These are phyloP conservation scores for Rachicladosporium sp. DNA, from an alignment of 2,329 filamentous ascomycete genomes.

Conservation along the genomic window DNA sequence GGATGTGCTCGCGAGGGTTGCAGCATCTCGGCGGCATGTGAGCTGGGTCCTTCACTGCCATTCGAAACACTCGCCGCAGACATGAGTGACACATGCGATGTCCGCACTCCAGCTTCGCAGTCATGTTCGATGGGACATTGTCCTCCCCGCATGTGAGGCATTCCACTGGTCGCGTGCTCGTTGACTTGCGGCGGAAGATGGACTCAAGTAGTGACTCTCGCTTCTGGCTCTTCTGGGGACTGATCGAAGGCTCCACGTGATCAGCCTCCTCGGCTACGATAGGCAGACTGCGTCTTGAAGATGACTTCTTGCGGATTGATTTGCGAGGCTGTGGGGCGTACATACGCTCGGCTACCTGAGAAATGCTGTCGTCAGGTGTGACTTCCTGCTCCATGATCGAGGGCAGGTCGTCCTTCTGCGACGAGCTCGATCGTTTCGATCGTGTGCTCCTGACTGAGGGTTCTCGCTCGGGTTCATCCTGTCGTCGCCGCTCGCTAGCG, in stretches of 20 bases:
- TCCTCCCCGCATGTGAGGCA: conserved; percentile 56
- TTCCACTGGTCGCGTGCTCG: conserved; percentile 31
- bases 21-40: conserved; percentile 84
- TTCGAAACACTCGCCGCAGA: conserved; percentile 59
- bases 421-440: conserved; percentile 2
- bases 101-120: conserved; percentile 61
- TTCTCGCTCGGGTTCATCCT: conserved; percentile 4
- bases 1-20: conserved; percentile 53
- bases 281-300: too few species aligned
- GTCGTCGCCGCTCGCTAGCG: not conserved
- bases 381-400: conserved; percentile 10
- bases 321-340: conserved; percentile 2
- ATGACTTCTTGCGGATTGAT: conserved; percentile 1
- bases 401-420: conserved; percentile 4
- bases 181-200: conserved; percentile 3
- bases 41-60: conserved; percentile 63
- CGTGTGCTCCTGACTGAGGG: conserved; percentile 1
- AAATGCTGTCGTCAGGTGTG: conserved; percentile 22
- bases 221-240: not conserved
- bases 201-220: conserved; percentile 7
- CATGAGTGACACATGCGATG: conserved; percentile 74
- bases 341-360: conserved; percentile 11
- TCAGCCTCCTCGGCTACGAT: too few species aligned
- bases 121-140: conserved; percentile 49
- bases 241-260: too few species aligned